These are phyloP conservation scores for Asterella californica DNA, from an alignment of 225 moss, liverwort and hornwort genomes.

Conservation along the genomic window DNA sequence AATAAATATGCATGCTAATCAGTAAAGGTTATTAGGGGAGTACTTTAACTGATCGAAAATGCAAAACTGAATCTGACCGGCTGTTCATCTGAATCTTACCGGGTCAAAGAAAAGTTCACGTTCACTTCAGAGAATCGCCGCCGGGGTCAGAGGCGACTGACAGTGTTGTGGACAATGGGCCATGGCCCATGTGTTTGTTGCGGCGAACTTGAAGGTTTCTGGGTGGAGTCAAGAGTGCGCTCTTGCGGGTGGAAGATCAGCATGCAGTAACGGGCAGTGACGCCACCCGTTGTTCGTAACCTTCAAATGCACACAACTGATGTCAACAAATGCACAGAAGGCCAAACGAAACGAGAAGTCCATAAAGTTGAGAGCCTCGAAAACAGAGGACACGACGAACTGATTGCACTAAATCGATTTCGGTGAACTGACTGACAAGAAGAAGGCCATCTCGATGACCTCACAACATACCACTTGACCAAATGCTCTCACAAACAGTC, in stretches of 20 bases:
- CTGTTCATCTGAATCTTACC: neutral
- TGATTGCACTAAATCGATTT: too few relatives aligned
- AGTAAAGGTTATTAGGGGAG: too few relatives aligned
- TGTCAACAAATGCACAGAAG: neutral
- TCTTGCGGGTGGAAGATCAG: neutral
- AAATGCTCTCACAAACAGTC: neutral
- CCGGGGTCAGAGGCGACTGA: neutral
- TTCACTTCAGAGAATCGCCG: neutral
- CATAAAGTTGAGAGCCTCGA: too few relatives aligned
- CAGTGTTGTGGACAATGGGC: neutral
- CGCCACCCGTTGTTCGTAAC: neutral
- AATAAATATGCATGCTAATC: too few relatives aligned
- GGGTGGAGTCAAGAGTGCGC: neutral
- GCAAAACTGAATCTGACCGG: too few relatives aligned
- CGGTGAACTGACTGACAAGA: neutral
- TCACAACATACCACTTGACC: neutral
- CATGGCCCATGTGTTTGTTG: slow-evolving; percentile 3
- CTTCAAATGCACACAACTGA: neutral
- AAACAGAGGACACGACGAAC: too few relatives aligned
- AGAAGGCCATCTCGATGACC: neutral
- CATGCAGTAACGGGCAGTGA: neutral
- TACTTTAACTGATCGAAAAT: too few relatives aligned
- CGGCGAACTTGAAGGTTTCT: neutral
- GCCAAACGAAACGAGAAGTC: too few relatives aligned
- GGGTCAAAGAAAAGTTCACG: neutral